A percentile compares a stretch with the other conserved stretches of the same genome.
phyloP scores from a whole-genome alignment of 768 basidiomycete genomes.

The Naematelia encephala region DNA sequence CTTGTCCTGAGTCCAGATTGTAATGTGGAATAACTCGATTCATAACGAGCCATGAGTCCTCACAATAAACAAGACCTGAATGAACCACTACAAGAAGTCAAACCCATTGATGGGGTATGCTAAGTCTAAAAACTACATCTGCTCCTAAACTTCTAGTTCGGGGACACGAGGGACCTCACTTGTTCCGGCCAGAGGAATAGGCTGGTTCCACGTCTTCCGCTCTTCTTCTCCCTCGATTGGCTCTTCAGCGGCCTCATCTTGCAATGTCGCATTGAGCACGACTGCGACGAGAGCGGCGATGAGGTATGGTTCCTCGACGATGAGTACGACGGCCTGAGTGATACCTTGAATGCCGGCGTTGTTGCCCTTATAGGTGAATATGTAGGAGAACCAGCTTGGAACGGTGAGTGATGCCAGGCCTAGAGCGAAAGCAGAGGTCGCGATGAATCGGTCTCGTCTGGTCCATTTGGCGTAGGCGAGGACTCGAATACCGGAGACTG shows the following conservation, averaged over 20 bases:
- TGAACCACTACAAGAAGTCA: too few relatives aligned
- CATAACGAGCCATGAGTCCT: too few relatives aligned
- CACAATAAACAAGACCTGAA: too few relatives aligned
- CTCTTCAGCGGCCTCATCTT: slow-evolving; percentile 15
- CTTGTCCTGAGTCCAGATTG: too few relatives aligned
- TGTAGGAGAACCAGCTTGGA: slow-evolving; percentile 28
- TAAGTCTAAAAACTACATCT: not conserved
- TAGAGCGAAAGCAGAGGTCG: slow-evolving; percentile 22
- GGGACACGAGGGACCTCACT: not conserved
- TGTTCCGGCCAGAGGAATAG: slow-evolving; percentile 1
- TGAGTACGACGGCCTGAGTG: slow-evolving; percentile 23
- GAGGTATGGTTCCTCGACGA: slow-evolving; percentile 29
- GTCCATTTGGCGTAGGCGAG: slow-evolving; percentile 28
- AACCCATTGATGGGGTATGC: too few relatives aligned
- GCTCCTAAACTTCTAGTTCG: not conserved
- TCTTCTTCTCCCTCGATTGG: not conserved
- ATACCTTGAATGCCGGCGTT: slow-evolving; percentile 25
- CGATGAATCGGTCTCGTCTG: slow-evolving; percentile 30
- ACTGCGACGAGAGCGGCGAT: slow-evolving; percentile 23
- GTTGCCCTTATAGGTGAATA: slow-evolving; percentile 29
- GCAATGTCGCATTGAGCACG: slow-evolving; percentile 16
- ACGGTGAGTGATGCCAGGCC: slow-evolving; percentile 24
- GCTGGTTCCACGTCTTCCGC: slow-evolving; percentile 9
- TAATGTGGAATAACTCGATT: too few relatives aligned
- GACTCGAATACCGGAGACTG: slow-evolving; percentile 28